Percentiles rank a stretch among this genome's conserved stretches.
These are phyloP conservation scores for Thecaphora frezii DNA, from an alignment of 1,284 basidiomycete genomes.

Conservation along the genomic window DNA sequence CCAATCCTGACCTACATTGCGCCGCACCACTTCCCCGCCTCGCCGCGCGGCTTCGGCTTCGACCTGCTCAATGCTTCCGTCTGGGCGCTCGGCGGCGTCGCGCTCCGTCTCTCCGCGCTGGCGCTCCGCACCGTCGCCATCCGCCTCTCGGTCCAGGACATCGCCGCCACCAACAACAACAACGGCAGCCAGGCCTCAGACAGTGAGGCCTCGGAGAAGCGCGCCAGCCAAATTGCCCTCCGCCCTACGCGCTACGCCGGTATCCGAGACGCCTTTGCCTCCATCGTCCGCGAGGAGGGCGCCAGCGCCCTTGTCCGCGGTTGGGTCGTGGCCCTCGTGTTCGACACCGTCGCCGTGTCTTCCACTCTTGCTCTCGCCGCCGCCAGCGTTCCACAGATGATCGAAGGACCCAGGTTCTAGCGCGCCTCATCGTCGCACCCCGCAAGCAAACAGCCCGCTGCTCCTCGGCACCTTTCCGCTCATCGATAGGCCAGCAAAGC, in stretches of 20 bases:
- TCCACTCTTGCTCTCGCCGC: neutral
- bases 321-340: neutral
- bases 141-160: neutral
- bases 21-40: neutral
- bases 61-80: neutral
- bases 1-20: neutral
- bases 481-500: no score
- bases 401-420: neutral
- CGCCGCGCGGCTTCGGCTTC: neutral
- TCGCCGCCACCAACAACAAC: no score
- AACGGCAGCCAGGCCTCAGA: neutral
- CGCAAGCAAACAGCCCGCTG: no score
- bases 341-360: neutral
- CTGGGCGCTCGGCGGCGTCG: neutral
- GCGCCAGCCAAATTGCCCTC: neutral
- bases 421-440: no score
- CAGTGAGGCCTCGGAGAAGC: neutral
- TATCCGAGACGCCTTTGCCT: neutral
- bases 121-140: neutral
- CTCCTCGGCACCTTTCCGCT: no score
- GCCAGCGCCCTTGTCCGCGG: neutral
- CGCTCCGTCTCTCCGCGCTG: neutral
- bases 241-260: neutral
- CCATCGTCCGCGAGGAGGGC: neutral
- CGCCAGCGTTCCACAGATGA: neutral